Evolutionary conservation across 164 flowering plant genomes (phyloP).

Genomic region (Warburgia ugandensis): DNA sequence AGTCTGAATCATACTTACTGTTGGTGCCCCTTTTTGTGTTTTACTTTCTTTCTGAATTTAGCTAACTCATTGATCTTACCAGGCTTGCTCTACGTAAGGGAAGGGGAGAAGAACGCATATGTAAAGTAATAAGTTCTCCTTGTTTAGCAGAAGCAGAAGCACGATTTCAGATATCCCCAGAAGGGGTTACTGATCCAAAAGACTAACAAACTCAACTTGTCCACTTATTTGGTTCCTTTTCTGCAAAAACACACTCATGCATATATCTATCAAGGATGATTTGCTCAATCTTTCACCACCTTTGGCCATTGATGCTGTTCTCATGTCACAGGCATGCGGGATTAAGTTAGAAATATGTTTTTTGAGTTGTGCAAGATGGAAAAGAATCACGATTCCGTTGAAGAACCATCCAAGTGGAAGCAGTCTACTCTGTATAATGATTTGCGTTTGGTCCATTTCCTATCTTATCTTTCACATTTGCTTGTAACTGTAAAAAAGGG

Average conservation of each 20-base stretch:
- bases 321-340: background rate
- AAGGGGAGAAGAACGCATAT: conserved; percentile 87
- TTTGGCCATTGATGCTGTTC: background rate
- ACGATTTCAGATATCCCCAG: conserved; percentile 76
- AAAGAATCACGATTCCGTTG: background rate
- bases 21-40: background rate
- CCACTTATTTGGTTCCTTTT: no score
- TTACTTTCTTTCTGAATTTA: background rate
- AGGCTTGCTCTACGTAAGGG: conserved; percentile 92
- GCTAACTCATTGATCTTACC: background rate
- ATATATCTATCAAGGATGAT: background rate
- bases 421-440: background rate
- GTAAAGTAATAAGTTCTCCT: conserved; percentile 95
- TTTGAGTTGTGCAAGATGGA: background rate
- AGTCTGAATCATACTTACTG: conserved; percentile 2
- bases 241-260: conserved; percentile 1
- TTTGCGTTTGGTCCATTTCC: background rate
- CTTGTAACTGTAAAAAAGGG: conserved; percentile 2
- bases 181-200: conserved; percentile 88
- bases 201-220: conserved; percentile 37
- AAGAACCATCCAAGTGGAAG: background rate
- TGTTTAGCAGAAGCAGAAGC: conserved; percentile 97
- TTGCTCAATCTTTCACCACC: no score
- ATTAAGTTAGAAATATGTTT: background rate
- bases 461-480: background rate